Percentiles rank a stretch among this genome's conserved stretches.
Evolutionary conservation across 139 green algal species (phyloP).

Genomic region (Chlorella sp.): DNA sequence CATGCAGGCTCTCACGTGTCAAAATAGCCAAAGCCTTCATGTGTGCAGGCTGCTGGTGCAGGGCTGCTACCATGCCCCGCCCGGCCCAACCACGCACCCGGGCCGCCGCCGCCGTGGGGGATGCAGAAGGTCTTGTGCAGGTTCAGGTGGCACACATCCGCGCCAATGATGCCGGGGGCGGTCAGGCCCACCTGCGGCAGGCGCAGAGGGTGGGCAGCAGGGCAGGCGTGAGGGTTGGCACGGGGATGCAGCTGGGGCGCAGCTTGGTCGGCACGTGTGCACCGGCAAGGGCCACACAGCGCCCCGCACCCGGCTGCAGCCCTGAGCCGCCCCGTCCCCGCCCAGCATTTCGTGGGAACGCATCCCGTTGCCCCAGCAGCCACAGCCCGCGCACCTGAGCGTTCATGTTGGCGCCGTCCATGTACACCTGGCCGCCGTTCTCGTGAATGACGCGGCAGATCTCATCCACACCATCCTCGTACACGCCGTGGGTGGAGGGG

Average conservation of each 20-base stretch:
- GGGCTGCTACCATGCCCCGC: too few species aligned
- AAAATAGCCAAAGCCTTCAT: too few species aligned
- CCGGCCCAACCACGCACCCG: conserved; percentile 24
- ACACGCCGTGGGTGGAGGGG: conserved; percentile 98
- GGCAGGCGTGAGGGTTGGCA: background rate
- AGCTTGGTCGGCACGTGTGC: too few species aligned
- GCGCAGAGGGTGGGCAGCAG: background rate
- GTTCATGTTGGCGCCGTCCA: conserved; percentile 99
- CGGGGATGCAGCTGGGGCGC: conserved; percentile 36
- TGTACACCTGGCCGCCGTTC: conserved; percentile 96
- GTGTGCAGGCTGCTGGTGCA: too few species aligned
- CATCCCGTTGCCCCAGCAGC: too few species aligned
- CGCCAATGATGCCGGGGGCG: conserved; percentile 96
- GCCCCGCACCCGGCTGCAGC: too few species aligned
- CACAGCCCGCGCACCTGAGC: conserved; percentile 65
- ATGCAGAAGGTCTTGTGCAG: conserved; percentile 99
- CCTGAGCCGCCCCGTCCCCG: too few species aligned
- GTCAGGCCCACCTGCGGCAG: conserved; percentile 94
- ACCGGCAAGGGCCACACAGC: too few species aligned
- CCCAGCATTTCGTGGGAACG: too few species aligned
- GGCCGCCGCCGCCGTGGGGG: conserved; percentile 96
- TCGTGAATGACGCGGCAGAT: conserved; percentile 97
- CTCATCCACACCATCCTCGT: conserved; percentile 97
- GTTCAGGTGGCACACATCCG: conserved; percentile 99
- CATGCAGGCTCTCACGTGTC: too few species aligned